phyloP scores from a whole-genome alignment of 441 rosid genomes.

The Populus hybrid region DNA sequence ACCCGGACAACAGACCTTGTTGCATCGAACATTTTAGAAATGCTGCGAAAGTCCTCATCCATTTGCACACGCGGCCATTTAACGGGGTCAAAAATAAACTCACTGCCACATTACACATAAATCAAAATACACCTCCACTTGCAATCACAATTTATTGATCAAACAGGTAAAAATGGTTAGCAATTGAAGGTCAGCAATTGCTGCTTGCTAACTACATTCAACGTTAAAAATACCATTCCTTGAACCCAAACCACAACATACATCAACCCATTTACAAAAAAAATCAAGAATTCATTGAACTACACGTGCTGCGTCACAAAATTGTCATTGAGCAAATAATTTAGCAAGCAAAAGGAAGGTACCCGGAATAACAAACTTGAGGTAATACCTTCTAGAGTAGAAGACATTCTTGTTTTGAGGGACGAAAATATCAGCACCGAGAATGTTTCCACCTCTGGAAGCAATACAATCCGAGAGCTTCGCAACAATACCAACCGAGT shows the following conservation, averaged over 20 bases:
- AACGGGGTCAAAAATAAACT: constrained; percentile 71
- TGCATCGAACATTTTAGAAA: constrained; percentile 56
- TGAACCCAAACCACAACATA: neutral
- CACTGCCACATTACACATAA: constrained; percentile 46
- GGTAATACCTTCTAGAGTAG: constrained; percentile 75
- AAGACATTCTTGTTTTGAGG: constrained; percentile 72
- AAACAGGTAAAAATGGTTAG: neutral
- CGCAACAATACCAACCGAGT: constrained; percentile 88
- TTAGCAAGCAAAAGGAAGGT: neutral
- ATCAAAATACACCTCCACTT: neutral
- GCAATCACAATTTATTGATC: neutral
- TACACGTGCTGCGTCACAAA: too few species aligned
- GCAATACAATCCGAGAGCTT: constrained; percentile 91
- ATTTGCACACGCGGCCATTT: constrained; percentile 81
- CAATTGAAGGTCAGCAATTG: neutral
- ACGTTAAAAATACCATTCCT: neutral
- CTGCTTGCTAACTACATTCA: neutral
- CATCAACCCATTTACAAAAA: neutral
- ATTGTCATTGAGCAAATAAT: neutral
- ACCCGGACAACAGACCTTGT: constrained; percentile 71
- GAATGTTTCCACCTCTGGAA: constrained; percentile 88
- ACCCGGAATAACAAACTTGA: neutral
- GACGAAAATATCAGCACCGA: constrained; percentile 83
- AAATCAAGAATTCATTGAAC: neutral
- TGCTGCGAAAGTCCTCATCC: constrained; percentile 60